Conservation (phyloP, 305 asterid genomes). For the Caryopteris hybrid region DNA sequence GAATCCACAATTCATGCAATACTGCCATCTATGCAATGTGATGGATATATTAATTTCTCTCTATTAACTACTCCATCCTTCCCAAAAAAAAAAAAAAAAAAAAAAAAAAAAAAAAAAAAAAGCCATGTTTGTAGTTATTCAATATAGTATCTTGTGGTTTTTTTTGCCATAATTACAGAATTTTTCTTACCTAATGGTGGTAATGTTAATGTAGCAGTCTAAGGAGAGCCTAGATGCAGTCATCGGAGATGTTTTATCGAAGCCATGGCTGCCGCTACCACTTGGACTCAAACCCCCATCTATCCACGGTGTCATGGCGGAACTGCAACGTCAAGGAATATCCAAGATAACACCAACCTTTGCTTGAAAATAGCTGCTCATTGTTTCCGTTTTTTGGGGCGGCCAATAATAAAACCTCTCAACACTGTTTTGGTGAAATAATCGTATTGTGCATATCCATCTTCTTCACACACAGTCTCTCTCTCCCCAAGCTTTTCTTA, state of each 20-base stretch:
- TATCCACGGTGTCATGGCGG: conserved; percentile 57
- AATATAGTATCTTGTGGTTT: neutral
- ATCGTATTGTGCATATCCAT: neutral
- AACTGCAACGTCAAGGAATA: conserved; percentile 75
- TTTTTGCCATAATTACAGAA: neutral
- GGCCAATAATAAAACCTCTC: conserved; percentile 1
- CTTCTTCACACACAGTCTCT: neutral
- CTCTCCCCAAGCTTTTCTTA: neutral
- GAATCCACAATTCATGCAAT: neutral
- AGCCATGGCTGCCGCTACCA: conserved; percentile 94
- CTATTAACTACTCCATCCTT: no score
- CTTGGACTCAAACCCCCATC: conserved; percentile 86
- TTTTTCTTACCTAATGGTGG: neutral
- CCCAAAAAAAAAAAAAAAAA: no score
- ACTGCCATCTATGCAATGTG: neutral
- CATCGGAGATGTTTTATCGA: conserved; percentile 74
- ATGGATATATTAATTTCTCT: neutral
- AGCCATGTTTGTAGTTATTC: no score
- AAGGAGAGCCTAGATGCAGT: conserved; percentile 85
- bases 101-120: no score
- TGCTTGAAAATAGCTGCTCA: conserved; percentile 28
- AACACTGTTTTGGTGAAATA: conserved; percentile 3
- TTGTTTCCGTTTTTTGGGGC: neutral
- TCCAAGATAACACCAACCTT: conserved; percentile 71
- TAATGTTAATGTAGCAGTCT: conserved; percentile 40